Conservation (phyloP, 2,329 filamentous ascomycete species). For the Mycosphaerella arachidis region DNA sequence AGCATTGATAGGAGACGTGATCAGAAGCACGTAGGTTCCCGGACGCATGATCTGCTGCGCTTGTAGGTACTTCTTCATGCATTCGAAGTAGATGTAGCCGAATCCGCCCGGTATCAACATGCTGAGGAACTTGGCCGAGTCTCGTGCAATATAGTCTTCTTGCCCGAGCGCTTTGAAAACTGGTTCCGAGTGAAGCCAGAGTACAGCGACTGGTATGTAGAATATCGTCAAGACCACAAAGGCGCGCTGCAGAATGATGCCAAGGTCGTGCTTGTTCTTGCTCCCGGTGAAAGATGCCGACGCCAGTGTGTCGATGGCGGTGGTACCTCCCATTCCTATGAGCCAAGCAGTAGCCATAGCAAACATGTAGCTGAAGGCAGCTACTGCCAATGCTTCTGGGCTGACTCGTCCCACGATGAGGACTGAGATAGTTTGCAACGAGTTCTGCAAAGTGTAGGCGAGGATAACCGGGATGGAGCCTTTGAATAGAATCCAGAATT, state of each 20-base stretch:
- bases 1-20: slow-evolving; percentile 58
- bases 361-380: slow-evolving; percentile 90
- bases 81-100: slow-evolving; percentile 84
- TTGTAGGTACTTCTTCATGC: slow-evolving; percentile 61
- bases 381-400: slow-evolving; percentile 72
- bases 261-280: slow-evolving; percentile 71
- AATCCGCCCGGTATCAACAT: slow-evolving; percentile 74
- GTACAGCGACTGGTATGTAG: slow-evolving; percentile 65
- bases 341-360: slow-evolving; percentile 86
- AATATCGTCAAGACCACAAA: slow-evolving; percentile 68
- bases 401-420: slow-evolving; percentile 75
- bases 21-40: slow-evolving; percentile 58
- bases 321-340: slow-evolving; percentile 78
- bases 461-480: slow-evolving; percentile 73
- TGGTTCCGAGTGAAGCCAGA: slow-evolving; percentile 72
- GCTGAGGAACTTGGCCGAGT: slow-evolving; percentile 68
- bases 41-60: slow-evolving; percentile 60
- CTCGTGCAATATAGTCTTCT: slow-evolving; percentile 68
- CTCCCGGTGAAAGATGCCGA: slow-evolving; percentile 79
- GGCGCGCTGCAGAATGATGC: slow-evolving; percentile 70
- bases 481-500: slow-evolving; percentile 65
- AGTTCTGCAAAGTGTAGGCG: slow-evolving; percentile 81
- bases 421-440: slow-evolving; percentile 75
- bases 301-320: slow-evolving; percentile 78
- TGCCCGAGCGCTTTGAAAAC: slow-evolving; percentile 73